Percentiles rank a stretch among this genome's conserved stretches.
Evolutionary conservation across 176 grass and related monocot species (phyloP).

Genomic region (Canna indica): DNA sequence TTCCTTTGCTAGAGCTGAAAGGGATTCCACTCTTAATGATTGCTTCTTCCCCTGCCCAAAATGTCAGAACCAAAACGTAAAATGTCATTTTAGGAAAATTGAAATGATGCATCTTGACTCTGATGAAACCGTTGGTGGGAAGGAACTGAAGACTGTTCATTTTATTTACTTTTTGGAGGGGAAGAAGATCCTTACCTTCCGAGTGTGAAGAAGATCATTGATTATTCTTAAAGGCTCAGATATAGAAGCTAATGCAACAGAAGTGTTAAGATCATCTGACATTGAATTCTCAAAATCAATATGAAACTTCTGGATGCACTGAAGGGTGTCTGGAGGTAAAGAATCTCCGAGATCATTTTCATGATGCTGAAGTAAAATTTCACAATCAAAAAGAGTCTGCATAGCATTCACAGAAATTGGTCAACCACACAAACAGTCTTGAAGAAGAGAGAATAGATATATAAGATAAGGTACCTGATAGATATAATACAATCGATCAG

Average conservation of each 20-base stretch:
- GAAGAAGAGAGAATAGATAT: neutral
- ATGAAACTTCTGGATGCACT: conserved; percentile 53
- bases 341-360: conserved; percentile 22
- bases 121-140: neutral
- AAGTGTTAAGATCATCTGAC: conserved; percentile 85
- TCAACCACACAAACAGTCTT: neutral
- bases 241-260: conserved; percentile 56
- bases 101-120: neutral
- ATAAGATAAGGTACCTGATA: conserved; percentile 52
- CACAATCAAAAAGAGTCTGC: conserved; percentile 64
- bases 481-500: conserved; percentile 86
- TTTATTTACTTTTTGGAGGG: neutral
- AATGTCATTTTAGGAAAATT: neutral
- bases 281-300: conserved; percentile 61
- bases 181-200: conserved; percentile 46
- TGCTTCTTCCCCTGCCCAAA: conserved; percentile 70
- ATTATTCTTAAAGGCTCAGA: conserved; percentile 77
- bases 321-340: conserved; percentile 42
- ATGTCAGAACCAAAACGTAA: neutral
- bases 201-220: conserved; percentile 78
- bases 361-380: conserved; percentile 37
- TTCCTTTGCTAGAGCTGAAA: conserved; percentile 52
- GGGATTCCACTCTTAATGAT: conserved; percentile 50
- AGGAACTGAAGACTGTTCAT: neutral
- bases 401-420: neutral